Evolutionary conservation across 2,329 filamentous ascomycete species (phyloP).

Genomic region (Fusarium miscanthi): DNA sequence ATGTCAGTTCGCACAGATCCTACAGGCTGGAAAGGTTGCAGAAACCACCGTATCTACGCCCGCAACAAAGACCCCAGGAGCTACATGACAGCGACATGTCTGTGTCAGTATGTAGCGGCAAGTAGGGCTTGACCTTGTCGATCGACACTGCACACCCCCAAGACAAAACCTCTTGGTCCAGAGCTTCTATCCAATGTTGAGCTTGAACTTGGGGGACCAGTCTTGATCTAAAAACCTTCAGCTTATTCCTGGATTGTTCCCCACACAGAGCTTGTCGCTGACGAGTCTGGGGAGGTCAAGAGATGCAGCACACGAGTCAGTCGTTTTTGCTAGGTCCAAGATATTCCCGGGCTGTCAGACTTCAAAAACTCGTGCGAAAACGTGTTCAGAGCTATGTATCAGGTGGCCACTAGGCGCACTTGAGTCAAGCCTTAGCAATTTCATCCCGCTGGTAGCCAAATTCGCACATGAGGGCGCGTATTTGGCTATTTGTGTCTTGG

Average conservation of each 20-base stretch:
- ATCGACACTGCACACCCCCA: conserved; percentile 19
- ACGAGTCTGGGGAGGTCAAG: conserved; percentile 5
- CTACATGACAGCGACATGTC: conserved; percentile 2
- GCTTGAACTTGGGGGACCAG: not conserved
- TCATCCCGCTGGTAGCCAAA: not conserved
- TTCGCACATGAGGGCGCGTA: not conserved
- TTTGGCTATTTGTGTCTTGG: not conserved
- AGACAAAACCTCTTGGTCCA: not conserved
- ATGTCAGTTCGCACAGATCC: conserved; percentile 14
- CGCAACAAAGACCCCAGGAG: not conserved
- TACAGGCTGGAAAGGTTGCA: conserved; percentile 10
- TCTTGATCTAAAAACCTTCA: conserved; percentile 2
- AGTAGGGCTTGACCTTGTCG: conserved; percentile 2
- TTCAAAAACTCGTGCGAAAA: not conserved
- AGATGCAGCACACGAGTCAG: conserved; percentile 12
- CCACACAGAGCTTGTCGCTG: conserved; percentile 12
- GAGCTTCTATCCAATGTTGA: conserved; percentile 11
- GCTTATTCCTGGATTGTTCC: not conserved
- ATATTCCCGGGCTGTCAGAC: conserved; percentile 10
- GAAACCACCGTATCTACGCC: conserved; percentile 13
- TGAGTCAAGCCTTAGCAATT: not conserved
- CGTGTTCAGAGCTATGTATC: not conserved
- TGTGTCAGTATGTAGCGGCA: conserved; percentile 10
- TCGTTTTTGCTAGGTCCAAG: conserved; percentile 4
- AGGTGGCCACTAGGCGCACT: not conserved